phyloP scores from a whole-genome alignment of 129 eudicot genomes.

The Chrysanthemum seticuspe region DNA sequence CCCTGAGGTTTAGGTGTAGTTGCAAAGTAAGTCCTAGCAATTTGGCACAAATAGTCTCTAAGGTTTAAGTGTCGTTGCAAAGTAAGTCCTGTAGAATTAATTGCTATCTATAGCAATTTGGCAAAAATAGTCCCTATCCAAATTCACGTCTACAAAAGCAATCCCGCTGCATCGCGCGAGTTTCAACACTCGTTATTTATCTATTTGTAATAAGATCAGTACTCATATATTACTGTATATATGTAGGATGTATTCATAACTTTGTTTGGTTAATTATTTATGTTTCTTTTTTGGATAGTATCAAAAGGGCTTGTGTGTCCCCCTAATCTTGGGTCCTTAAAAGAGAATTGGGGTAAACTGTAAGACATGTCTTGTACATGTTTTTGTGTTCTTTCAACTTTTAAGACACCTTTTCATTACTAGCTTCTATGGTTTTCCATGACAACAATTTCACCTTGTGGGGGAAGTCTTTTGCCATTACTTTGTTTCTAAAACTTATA shows the following conservation, averaged over 20 bases:
- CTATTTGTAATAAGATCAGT: too few relatives aligned
- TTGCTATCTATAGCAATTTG: too few relatives aligned
- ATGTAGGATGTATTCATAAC: not conserved
- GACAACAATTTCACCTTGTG: conserved; percentile 21
- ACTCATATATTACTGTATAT: too few relatives aligned
- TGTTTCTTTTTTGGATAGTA: not conserved
- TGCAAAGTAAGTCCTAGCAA: too few relatives aligned
- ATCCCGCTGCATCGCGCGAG: too few relatives aligned
- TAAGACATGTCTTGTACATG: conserved; percentile 21
- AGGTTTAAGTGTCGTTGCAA: too few relatives aligned
- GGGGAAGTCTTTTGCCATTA: conserved; percentile 15
- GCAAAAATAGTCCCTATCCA: too few relatives aligned
- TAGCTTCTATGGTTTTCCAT: conserved; percentile 2
- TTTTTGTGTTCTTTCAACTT: conserved; percentile 13
- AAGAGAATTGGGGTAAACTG: conserved; percentile 10
- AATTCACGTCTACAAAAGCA: too few relatives aligned
- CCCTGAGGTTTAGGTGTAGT: too few relatives aligned
- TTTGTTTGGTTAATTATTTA: not conserved
- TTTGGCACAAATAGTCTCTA: too few relatives aligned
- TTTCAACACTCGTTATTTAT: too few relatives aligned
- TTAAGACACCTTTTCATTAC: conserved; percentile 15
- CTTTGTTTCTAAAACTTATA: not conserved
- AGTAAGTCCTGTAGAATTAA: too few relatives aligned
- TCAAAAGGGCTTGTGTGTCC: conserved; percentile 18
- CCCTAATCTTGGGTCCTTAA: conserved; percentile 19